Percentiles rank a stretch among this genome's conserved stretches.
Conservation (phyloP, 176 grass and related monocot genomes). For the Cenchrus fungigraminus region DNA sequence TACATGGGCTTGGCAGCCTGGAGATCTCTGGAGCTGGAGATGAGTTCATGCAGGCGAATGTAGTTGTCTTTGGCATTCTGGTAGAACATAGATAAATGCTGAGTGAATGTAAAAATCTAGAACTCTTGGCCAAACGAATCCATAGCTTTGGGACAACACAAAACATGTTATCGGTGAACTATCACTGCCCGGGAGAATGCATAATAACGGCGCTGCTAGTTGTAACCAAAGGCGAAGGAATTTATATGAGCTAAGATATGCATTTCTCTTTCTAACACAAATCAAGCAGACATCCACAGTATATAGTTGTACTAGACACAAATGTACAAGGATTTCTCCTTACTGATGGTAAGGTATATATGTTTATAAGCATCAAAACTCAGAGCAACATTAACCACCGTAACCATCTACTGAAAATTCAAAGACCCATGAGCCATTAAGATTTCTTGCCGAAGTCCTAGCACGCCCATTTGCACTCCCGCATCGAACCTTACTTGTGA, state of each 20-base stretch:
- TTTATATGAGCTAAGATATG: background rate
- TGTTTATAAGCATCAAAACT: background rate
- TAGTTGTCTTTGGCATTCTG: background rate
- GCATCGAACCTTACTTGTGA: background rate
- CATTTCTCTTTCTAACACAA: background rate
- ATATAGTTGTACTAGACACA: background rate
- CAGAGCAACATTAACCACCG: background rate
- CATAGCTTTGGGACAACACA: background rate
- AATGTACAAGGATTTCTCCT: background rate
- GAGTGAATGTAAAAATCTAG: background rate
- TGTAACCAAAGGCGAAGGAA: background rate
- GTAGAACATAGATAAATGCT: background rate
- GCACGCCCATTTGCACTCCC: conserved; percentile 5
- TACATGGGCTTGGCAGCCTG: no score
- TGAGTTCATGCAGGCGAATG: no score
- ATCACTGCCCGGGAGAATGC: background rate
- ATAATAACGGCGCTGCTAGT: background rate
- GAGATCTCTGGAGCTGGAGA: no score
- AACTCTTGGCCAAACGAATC: background rate
- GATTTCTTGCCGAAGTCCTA: background rate
- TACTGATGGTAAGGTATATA: background rate
- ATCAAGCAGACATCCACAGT: background rate
- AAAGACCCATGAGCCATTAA: background rate
- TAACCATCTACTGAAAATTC: background rate
- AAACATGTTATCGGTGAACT: background rate